Percentiles rank a stretch among this genome's conserved stretches.
Evolutionary conservation across 306 rosid genomes (phyloP).

Genomic region (Vigna hirtella): DNA sequence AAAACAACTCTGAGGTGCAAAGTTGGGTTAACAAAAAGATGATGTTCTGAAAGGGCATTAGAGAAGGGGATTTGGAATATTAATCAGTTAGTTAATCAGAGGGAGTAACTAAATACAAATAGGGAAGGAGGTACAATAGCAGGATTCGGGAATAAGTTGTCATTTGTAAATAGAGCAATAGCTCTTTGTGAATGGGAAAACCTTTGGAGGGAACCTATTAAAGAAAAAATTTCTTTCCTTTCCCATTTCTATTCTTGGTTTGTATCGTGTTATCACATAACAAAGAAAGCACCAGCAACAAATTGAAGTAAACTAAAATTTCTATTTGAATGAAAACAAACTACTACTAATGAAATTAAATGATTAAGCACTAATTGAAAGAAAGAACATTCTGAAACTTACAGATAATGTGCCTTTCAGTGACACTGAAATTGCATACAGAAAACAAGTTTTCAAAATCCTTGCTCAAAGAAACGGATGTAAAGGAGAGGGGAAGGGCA

Average conservation of each 20-base stretch:
- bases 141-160: neutral
- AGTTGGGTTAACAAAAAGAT: neutral
- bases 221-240: neutral
- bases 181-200: neutral
- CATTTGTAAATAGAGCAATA: conserved; percentile 1
- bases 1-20: conserved; percentile 14
- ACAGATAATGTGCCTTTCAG: neutral
- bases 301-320: neutral
- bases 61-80: neutral
- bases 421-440: conserved; percentile 29
- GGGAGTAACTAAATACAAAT: neutral
- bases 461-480: conserved; percentile 28
- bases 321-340: neutral
- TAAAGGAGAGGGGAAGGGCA: neutral
- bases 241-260: neutral
- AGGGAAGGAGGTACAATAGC: neutral
- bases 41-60: neutral
- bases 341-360: conserved; percentile 16
- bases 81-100: neutral
- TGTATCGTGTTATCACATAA: neutral
- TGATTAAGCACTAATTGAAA: neutral
- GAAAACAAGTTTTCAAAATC: conserved; percentile 11
- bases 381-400: conserved; percentile 31
- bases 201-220: neutral
- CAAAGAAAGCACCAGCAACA: conserved; percentile 32